Conservation (phyloP, 192 early-diverging fungal species). For the Umbelopsis ramanniana region DNA sequence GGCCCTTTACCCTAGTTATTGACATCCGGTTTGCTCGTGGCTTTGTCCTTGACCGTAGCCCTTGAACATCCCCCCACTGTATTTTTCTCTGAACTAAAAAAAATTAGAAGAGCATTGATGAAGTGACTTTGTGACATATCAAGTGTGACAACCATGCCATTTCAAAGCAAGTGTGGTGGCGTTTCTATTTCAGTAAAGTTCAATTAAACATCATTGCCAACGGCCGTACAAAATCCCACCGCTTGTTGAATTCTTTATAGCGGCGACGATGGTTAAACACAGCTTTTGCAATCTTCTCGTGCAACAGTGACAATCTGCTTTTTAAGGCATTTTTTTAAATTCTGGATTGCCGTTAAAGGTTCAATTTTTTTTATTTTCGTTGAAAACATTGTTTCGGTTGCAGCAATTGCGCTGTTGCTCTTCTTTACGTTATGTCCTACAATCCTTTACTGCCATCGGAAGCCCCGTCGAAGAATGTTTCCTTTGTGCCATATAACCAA, state of each 20-base stretch:
- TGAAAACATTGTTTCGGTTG: background rate
- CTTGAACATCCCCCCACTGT: too few species aligned
- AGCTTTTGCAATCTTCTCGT: background rate
- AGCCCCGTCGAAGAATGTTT: background rate
- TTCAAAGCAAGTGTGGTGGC: too few species aligned
- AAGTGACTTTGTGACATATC: too few species aligned
- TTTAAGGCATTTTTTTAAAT: conserved; percentile 1
- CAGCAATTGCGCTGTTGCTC: background rate
- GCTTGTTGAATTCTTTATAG: conserved; percentile 15
- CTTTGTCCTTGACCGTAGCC: background rate
- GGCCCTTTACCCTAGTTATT: background rate
- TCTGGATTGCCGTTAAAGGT: background rate
- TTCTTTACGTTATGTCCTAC: conserved; percentile 16
- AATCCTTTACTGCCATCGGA: background rate
- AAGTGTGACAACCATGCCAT: too few species aligned
- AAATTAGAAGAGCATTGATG: too few species aligned
- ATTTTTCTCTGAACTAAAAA: too few species aligned
- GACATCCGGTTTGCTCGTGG: background rate
- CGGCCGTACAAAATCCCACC: background rate
- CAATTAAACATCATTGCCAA: too few species aligned
- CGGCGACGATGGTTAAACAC: conserved; percentile 4
- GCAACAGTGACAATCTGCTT: conserved; percentile 2
- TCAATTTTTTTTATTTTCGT: background rate
- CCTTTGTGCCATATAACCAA: background rate
- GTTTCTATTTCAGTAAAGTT: too few species aligned